Base-by-base conservation (phyloP, 2,329 filamentous ascomycete genomes). In the Aspergillus nomiae region DNA sequence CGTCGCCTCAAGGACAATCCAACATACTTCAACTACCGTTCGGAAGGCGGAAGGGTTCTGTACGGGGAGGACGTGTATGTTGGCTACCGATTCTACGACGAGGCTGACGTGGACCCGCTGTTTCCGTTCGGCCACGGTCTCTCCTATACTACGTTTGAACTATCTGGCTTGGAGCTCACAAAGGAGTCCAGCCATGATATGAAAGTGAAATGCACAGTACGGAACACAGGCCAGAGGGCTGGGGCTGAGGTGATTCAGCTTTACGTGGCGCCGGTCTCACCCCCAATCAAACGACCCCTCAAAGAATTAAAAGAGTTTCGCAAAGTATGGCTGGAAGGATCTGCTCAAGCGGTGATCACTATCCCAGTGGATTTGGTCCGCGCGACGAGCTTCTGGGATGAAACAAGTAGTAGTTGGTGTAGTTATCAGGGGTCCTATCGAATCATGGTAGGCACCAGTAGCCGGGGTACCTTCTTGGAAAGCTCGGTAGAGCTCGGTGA, bases 1-100 rank as follows among this genome's bases (percentile, higher is more conserved):
- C 16, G 30, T 19, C 26, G 30, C 16, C 38, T 64, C 26, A 51
- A 59, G 21, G 53, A 66, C 32, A 66, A 53, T 60, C 90, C 91
- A 1, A 85, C 89, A 0, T 92, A 88, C 77, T 83, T 92, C 71
- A 92, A 91, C 78, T 93, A 87, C 73, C 79, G 83, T 43, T 83
- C 84, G 7, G 90, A 94, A 73, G 86, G 87, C 41, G 86, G 89
- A 38, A 84, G 89, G 61, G 87, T 89, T 0, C 78, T 92, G 0
- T 94, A 94, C 71, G 90, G 89, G 55, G 91, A 94, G 76, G 91
- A 91, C 62, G 82, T 94, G 28, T 93, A 91, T 74, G 82, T 94
- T 38, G 91, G 91, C 10, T 94, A 94, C 77, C 83, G 90, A 21
- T 92, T 88, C 80, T 94, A 92, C 76, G 91, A 94, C 70, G 87